Evolutionary conservation across 169 alveolate genomes (phyloP).

Genomic region (Theileria parva): DNA sequence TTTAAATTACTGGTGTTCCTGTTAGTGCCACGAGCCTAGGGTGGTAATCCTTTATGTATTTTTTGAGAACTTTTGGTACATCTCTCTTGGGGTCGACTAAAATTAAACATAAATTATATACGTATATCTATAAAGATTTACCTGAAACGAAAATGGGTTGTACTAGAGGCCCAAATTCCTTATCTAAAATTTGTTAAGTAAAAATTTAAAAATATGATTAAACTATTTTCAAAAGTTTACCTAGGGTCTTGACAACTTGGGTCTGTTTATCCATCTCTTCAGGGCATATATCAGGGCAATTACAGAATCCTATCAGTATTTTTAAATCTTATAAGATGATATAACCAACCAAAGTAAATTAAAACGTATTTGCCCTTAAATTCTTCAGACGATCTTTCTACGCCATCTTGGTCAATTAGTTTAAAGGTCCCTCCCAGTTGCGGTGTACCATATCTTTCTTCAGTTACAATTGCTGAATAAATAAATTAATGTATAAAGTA

Average conservation of each 20-base stretch:
- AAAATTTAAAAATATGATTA: neutral
- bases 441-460: conserved; percentile 77
- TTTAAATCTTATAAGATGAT: neutral
- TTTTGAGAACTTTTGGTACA: conserved; percentile 63
- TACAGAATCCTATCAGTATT: conserved; percentile 72
- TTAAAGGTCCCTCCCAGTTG: conserved; percentile 84
- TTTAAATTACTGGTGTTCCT: conserved; percentile 59
- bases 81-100: conserved; percentile 76
- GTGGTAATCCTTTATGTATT: conserved; percentile 68
- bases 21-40: conserved; percentile 72
- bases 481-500: neutral
- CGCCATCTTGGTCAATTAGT: conserved; percentile 71
- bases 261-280: conserved; percentile 85
- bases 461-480: conserved; percentile 42
- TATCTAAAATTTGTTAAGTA: conserved; percentile 13
- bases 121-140: neutral
- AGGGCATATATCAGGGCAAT: conserved; percentile 90
- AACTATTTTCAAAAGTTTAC: conserved; percentile 2
- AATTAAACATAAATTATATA: neutral
- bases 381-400: conserved; percentile 49
- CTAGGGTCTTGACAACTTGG: conserved; percentile 73
- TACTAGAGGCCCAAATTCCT: conserved; percentile 69
- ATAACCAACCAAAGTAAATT: conserved; percentile 65
- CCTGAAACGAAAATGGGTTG: conserved; percentile 75
- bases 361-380: conserved; percentile 62